These are phyloP conservation scores for Talaromyces stipitatus DNA, from an alignment of 495 filamentous ascomycete genomes.

Conservation along the genomic window DNA sequence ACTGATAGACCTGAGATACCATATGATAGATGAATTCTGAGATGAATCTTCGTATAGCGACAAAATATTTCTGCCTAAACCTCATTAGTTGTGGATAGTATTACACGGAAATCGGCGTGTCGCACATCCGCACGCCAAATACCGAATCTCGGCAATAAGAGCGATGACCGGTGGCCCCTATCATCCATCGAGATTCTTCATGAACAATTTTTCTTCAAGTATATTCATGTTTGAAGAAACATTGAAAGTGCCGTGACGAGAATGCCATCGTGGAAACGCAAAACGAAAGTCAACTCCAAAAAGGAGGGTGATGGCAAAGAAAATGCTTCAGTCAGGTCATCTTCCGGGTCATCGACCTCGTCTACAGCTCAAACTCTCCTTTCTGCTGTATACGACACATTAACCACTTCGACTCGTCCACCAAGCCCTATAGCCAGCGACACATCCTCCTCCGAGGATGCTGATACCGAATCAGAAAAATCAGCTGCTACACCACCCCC, in stretches of 20 bases:
- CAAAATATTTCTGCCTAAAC: not conserved
- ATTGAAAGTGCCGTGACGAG: not conserved
- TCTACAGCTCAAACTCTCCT: constrained; percentile 14
- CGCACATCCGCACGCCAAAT: not conserved
- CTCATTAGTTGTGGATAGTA: not conserved
- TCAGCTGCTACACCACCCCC: constrained; percentile 50
- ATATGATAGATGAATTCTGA: not conserved
- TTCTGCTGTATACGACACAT: constrained; percentile 12
- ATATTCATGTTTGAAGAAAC: not conserved
- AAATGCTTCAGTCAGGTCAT: not conserved
- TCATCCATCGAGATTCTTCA: not conserved
- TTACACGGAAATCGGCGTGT: not conserved
- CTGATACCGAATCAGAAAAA: not conserved
- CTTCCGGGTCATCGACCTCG: not conserved
- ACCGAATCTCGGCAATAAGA: not conserved
- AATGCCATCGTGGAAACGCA: constrained; percentile 24
- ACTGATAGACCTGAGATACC: not conserved
- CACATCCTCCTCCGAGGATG: not conserved
- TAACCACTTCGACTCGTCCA: not conserved
- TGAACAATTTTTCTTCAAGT: not conserved
- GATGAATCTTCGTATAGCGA: not conserved
- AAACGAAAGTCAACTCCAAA: constrained; percentile 10
- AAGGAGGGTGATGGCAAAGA: constrained; percentile 6
- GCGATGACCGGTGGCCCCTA: not conserved
- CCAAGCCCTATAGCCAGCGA: not conserved